Percentiles rank a stretch among this genome's conserved stretches.
Conservation (phyloP, 768 basidiomycete genomes). For the Boletus reticulatus region DNA sequence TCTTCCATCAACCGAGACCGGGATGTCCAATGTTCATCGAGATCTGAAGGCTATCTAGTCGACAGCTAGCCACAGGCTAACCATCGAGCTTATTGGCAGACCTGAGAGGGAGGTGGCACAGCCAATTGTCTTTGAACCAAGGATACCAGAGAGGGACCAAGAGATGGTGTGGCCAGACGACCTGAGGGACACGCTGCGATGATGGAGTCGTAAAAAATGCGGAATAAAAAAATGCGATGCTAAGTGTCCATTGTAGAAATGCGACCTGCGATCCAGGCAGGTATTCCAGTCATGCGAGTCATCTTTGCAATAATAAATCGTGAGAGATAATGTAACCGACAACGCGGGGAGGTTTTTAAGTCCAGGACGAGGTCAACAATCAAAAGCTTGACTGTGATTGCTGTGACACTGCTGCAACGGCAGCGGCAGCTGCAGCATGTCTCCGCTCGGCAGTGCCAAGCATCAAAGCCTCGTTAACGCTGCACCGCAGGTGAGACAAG, state of each 20-base stretch:
- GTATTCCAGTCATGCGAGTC: conserved; percentile 42
- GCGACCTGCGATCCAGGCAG: conserved; percentile 60
- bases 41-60: conserved; percentile 24
- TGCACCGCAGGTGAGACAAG: conserved; percentile 18
- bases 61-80: conserved; percentile 41
- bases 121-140: conserved; percentile 42
- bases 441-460: conserved; percentile 76
- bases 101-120: conserved; percentile 48
- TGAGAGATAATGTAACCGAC: conserved; percentile 39
- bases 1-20: conserved; percentile 51
- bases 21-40: conserved; percentile 51
- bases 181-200: conserved; percentile 19
- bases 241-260: conserved; percentile 48
- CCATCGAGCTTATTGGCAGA: conserved; percentile 25
- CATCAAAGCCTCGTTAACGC: conserved; percentile 88
- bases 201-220: conserved; percentile 40
- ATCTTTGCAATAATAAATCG: conserved; percentile 37
- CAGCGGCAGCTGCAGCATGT: conserved; percentile 56
- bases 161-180: conserved; percentile 15
- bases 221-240: conserved; percentile 39
- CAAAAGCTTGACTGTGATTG: conserved; percentile 42
- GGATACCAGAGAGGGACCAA: conserved; percentile 12
- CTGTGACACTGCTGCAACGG: conserved; percentile 50
- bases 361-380: conserved; percentile 33
- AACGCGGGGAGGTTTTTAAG: conserved; percentile 24